A percentile compares a stretch with the other conserved stretches of the same genome.
Conservation (phyloP, 768 basidiomycete species). For the Boletus bicolor region DNA sequence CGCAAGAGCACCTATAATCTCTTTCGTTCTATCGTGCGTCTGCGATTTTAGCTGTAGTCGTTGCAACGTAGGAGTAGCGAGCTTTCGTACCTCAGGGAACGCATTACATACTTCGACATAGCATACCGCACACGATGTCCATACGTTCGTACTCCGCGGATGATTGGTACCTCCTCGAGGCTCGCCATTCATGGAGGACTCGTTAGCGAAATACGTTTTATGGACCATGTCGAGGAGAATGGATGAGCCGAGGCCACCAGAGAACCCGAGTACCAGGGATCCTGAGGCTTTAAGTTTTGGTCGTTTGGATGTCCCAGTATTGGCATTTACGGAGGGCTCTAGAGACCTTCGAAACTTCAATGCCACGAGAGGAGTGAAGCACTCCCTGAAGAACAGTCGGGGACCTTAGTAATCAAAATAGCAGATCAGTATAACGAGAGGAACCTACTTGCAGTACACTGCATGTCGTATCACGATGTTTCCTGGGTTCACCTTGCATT, state of each 20-base stretch:
- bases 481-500: slow-evolving; percentile 64
- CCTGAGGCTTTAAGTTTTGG: slow-evolving; percentile 64
- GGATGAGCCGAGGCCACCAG: slow-evolving; percentile 78
- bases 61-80: not conserved
- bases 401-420: not conserved
- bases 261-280: slow-evolving; percentile 65
- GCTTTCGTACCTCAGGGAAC: slow-evolving; percentile 52
- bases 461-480: slow-evolving; percentile 75
- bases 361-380: slow-evolving; percentile 61
- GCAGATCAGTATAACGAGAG: slow-evolving; percentile 6
- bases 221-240: slow-evolving; percentile 68
- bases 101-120: slow-evolving; percentile 69
- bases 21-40: slow-evolving; percentile 55
- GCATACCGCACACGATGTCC: slow-evolving; percentile 60
- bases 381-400: slow-evolving; percentile 41
- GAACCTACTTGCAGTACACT: slow-evolving; percentile 77
- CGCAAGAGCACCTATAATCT: slow-evolving; percentile 44
- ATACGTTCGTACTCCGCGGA: slow-evolving; percentile 58
- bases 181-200: slow-evolving; percentile 27
- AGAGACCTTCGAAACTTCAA: slow-evolving; percentile 63
- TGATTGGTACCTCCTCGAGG: slow-evolving; percentile 59
- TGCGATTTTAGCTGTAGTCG: slow-evolving; percentile 27
- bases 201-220: slow-evolving; percentile 48
- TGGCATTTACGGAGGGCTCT: slow-evolving; percentile 60
- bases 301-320: slow-evolving; percentile 52